phyloP scores from a whole-genome alignment of 2,329 filamentous ascomycete genomes.

The Sporothrix phasma region DNA sequence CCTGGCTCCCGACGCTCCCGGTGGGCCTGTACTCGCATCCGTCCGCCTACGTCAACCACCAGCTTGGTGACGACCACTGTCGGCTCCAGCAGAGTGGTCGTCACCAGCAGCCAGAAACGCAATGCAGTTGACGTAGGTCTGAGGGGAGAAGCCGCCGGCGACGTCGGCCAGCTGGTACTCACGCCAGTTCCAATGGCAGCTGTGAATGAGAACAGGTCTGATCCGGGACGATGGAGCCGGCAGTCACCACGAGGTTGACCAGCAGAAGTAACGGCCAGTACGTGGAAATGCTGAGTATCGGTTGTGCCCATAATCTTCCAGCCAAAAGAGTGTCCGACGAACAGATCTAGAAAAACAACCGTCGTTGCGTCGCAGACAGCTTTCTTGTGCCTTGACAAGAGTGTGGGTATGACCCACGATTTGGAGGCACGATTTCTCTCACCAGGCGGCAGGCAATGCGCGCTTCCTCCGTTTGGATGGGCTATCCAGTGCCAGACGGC shows the following conservation, averaged over 20 bases:
- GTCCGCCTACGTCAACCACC: slow-evolving; percentile 25
- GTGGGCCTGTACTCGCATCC: slow-evolving; percentile 22
- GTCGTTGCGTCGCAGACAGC: too few species aligned
- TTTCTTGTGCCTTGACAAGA: too few species aligned
- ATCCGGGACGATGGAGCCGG: neutral
- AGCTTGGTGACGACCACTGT: slow-evolving; percentile 27
- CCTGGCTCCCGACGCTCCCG: slow-evolving; percentile 20
- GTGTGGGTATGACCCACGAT: neutral
- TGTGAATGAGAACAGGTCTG: neutral
- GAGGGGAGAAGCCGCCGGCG: slow-evolving; percentile 5
- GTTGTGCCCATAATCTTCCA: too few species aligned
- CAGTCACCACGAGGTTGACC: neutral
- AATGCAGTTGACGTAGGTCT: slow-evolving; percentile 24
- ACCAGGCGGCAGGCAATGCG: neutral
- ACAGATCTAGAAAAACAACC: too few species aligned
- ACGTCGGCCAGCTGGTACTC: neutral
- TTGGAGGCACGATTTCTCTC: neutral
- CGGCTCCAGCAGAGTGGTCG: too few species aligned
- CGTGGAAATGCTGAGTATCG: too few species aligned
- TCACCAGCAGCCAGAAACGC: slow-evolving; percentile 22
- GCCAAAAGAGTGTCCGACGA: too few species aligned
- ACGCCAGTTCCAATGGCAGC: neutral
- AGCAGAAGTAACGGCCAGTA: neutral
- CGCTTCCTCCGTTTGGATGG: neutral
- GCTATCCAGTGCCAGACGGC: neutral